A percentile compares a stretch with the other conserved stretches of the same genome.
Conservation (phyloP, 1,139 yeast genomes). For the Meyerozyma smithsonii region DNA sequence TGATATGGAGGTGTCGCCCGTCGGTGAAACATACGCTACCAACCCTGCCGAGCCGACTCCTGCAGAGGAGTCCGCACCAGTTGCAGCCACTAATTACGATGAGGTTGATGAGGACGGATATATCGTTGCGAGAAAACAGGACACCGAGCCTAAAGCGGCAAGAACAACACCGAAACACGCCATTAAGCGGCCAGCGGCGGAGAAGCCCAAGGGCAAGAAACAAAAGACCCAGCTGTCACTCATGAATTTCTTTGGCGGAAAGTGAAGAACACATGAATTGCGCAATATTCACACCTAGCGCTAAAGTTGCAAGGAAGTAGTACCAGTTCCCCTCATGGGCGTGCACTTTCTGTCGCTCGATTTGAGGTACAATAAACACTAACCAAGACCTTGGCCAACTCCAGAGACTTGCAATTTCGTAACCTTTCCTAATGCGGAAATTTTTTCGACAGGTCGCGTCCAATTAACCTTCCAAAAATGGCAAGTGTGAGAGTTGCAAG, state of each 20-base stretch:
- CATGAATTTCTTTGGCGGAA: constrained; percentile 13
- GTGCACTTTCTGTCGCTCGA: no score
- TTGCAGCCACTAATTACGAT: constrained; percentile 6
- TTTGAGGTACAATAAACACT: background rate
- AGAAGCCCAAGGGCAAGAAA: constrained; percentile 4
- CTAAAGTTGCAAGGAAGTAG: no score
- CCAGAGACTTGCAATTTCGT: background rate
- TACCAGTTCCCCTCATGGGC: no score
- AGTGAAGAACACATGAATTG: no score
- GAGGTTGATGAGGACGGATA: constrained; percentile 2
- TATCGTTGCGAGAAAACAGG: background rate
- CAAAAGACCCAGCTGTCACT: constrained; percentile 12
- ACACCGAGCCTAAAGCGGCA: constrained; percentile 5
- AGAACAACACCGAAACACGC: constrained; percentile 6
- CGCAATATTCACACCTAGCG: no score
- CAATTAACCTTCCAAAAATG: constrained; percentile 3
- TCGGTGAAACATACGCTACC: no score
- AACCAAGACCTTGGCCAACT: background rate
- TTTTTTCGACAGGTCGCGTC: background rate
- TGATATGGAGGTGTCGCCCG: no score
- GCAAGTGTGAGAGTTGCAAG: background rate
- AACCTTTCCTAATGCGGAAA: constrained; percentile 7
- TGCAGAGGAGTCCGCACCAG: constrained; percentile 8
- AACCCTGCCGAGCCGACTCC: constrained; percentile 6
- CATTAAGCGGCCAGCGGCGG: constrained; percentile 1